A percentile compares a stretch with the other conserved stretches of the same genome.
These are phyloP conservation scores for Tuber aestivum DNA, from an alignment of 495 filamentous ascomycete genomes.

Conservation along the genomic window DNA sequence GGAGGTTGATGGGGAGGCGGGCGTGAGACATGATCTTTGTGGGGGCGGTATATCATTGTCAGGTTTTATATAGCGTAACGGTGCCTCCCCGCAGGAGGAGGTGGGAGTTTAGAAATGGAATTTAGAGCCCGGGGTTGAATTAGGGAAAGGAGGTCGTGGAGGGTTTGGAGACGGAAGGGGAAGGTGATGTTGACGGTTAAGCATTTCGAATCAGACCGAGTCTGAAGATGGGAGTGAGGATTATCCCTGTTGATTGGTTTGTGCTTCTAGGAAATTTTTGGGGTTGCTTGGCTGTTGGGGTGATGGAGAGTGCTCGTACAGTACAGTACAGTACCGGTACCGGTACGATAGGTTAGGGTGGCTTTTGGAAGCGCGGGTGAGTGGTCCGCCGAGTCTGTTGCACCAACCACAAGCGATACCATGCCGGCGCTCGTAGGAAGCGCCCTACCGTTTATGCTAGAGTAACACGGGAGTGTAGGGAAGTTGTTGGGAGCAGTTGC, in stretches of 20 bases:
- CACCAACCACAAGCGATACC: neutral
- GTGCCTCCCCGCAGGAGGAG: neutral
- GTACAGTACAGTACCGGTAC: too few relatives aligned
- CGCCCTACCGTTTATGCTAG: neutral
- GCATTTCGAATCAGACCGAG: neutral
- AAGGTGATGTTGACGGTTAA: neutral
- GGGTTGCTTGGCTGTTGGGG: neutral
- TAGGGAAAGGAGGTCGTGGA: too few relatives aligned
- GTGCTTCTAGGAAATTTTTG: neutral
- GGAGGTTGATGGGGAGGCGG: constrained; percentile 62
- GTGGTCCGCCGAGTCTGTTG: neutral
- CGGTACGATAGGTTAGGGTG: neutral
- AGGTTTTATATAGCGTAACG: neutral
- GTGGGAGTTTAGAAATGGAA: neutral
- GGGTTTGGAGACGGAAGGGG: neutral
- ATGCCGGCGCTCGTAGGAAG: neutral
- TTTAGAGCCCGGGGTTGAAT: neutral
- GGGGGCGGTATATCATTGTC: neutral
- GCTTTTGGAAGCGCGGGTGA: neutral
- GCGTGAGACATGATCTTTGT: neutral
- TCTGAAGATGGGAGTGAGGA: neutral
- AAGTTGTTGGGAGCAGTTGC: neutral
- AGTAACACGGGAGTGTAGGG: neutral
- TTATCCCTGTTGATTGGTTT: neutral
- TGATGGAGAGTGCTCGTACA: neutral